Evolutionary conservation across 257 asterid species (phyloP).

Genomic region (Solanum medicagineum): DNA sequence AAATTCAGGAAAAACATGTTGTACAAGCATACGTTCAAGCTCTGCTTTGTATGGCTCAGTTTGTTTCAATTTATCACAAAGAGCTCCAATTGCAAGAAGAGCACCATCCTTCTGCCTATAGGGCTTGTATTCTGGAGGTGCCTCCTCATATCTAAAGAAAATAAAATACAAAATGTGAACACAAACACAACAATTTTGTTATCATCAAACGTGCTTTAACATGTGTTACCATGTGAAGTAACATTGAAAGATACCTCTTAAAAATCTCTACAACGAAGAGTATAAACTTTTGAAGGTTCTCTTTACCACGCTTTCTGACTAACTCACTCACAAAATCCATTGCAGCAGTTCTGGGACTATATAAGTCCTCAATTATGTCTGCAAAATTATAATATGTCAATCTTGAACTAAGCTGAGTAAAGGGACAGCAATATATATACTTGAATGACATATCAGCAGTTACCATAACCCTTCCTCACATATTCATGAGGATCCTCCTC

Average conservation of each 20-base stretch:
- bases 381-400: conserved; percentile 3
- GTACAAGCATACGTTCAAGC: conserved; percentile 92
- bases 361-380: conserved; percentile 96
- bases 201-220: not conserved
- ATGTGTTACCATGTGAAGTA: not conserved
- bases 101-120: conserved; percentile 96
- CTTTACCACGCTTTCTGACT: conserved; percentile 93
- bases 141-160: conserved; percentile 54
- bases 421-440: not conserved
- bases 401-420: not conserved
- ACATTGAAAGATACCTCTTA: conserved; percentile 40
- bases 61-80: conserved; percentile 93
- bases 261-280: conserved; percentile 76
- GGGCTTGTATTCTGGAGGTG: conserved; percentile 58
- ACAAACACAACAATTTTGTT: not conserved
- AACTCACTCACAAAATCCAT: conserved; percentile 99
- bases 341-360: conserved; percentile 98
- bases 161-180: not conserved
- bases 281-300: conserved; percentile 87
- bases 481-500: conserved; percentile 98
- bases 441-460: conserved; percentile 11
- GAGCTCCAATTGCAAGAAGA: conserved; percentile 91
- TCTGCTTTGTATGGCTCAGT: conserved; percentile 89
- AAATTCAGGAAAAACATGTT: conserved; percentile 91
- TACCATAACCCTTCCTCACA: conserved; percentile 98